Evolutionary conservation across 2,329 filamentous ascomycete genomes (phyloP), one percentile per base, ranked within the genome.

Genomic region (Corynespora cassiicola): DNA sequence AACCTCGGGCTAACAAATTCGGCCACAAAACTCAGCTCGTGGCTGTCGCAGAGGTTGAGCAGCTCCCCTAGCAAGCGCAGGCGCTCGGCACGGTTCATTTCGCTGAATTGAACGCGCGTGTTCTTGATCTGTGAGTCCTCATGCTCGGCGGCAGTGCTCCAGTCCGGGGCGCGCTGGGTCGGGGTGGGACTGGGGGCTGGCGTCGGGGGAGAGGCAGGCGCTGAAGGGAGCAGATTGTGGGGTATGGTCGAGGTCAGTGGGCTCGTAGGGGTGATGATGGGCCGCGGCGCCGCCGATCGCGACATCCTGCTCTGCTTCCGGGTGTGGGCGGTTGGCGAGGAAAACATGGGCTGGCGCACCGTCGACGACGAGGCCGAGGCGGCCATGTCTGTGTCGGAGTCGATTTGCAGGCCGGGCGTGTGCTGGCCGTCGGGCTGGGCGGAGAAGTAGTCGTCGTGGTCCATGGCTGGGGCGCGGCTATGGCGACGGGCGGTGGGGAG

Each of bases 21-120:
- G 55, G 95, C 90, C 14, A 99, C 91, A 65, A 96, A 97, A 70
- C 90, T 96, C 52, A 99, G 77, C 68, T 95, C 87, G 61, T 95
- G 90, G 58, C 89, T 96, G 55, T 95, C 95, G 74, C 94, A 99
- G 55, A 96, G 81, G 61, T 95, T 95, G 50, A 99, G 75, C 40
- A 99, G 76, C 64, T 96, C 91, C 33, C 89, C 89, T 42, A 99
- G 75, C 57, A 95, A 82, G 24, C 88, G 81, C 57, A 90, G 88
- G 40, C 88, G 83, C 69, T 92, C 87, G 1, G 84, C 80, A 16
- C 85, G 81, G 41, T 84, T 86, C 67, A 90, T 85, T 37, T 85
- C 82, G 58, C 85, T 84, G 63, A 97, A 97, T 58, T 90, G 84
- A 45, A 85, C 81, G 45, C 88, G 82, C 41, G 94, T 84, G 61